These are phyloP conservation scores for Brassica hybrid DNA, from an alignment of 441 rosid genomes.

Conservation along the genomic window DNA sequence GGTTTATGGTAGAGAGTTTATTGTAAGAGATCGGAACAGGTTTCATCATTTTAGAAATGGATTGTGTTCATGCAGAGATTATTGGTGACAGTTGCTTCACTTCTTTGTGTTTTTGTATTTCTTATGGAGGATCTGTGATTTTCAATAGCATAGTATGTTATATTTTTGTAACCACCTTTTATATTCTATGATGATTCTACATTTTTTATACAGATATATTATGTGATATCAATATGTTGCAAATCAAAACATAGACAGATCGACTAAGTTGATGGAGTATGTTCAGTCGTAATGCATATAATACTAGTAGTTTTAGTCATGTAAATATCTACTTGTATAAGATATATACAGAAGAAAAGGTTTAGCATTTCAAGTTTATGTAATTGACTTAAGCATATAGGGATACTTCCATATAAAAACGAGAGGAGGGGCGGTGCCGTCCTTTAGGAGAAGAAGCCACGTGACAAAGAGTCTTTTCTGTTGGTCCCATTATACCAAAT, in stretches of 20 bases:
- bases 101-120: conserved; percentile 16
- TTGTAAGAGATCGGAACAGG: conserved; percentile 63
- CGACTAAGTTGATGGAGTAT: not conserved
- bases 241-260: not conserved
- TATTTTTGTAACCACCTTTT: not conserved
- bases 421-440: conserved; percentile 44
- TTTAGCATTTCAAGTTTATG: not conserved
- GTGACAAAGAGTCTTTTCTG: conserved; percentile 18
- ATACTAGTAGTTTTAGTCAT: too few relatives aligned
- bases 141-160: not conserved
- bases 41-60: conserved; percentile 48
- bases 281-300: not conserved
- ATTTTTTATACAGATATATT: not conserved
- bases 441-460: conserved; percentile 40
- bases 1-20: conserved; percentile 54
- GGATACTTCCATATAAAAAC: conserved; percentile 8
- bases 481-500: conserved; percentile 41
- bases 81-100: conserved; percentile 47
- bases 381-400: not conserved
- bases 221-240: not conserved
- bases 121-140: not conserved
- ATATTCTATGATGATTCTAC: not conserved
- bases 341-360: not conserved
- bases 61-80: conserved; percentile 62
- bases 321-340: too few relatives aligned